A percentile compares a stretch with the other conserved stretches of the same genome.
Evolutionary conservation across 1,139 yeast species (phyloP).

Genomic region (Suhomyces choctaworum): DNA sequence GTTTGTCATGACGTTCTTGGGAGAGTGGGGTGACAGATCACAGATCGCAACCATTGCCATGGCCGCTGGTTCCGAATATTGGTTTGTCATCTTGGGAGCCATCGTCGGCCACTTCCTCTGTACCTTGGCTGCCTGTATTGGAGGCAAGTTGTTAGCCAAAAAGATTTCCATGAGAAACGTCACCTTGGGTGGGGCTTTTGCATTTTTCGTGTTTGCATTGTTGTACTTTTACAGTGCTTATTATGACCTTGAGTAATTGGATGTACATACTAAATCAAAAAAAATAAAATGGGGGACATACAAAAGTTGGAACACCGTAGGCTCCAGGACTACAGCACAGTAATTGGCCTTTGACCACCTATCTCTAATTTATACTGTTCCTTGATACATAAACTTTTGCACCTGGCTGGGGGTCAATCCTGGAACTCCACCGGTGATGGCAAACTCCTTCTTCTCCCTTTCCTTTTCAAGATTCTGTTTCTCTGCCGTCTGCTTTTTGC

Average conservation of each 20-base stretch:
- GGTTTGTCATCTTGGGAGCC: constrained; percentile 89
- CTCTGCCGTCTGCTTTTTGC: constrained; percentile 33
- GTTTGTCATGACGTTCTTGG: constrained; percentile 92
- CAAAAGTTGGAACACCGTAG: background rate
- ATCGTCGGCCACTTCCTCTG: constrained; percentile 89
- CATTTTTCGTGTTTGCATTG: constrained; percentile 80
- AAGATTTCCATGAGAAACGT: constrained; percentile 89
- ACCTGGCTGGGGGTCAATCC: constrained; percentile 41
- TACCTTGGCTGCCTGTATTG: constrained; percentile 88
- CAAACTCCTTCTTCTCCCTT: constrained; percentile 29
- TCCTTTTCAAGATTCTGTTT: constrained; percentile 30
- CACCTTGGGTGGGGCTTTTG: constrained; percentile 85
- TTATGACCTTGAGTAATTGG: constrained; percentile 26
- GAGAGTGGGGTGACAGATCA: constrained; percentile 99
- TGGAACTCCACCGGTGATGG: constrained; percentile 33
- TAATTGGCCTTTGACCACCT: too few species aligned
- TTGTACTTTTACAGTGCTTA: constrained; percentile 74
- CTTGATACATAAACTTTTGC: constrained; percentile 45
- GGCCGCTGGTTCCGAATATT: constrained; percentile 96
- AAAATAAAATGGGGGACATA: too few species aligned
- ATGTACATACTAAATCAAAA: background rate
- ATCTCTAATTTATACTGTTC: constrained; percentile 19
- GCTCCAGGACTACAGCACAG: too few species aligned
- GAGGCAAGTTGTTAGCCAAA: constrained; percentile 88
- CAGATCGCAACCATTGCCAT: constrained; percentile 97